These are phyloP conservation scores for Jamesozyma gamospora DNA, from an alignment of 805 yeast genomes.

Conservation along the genomic window DNA sequence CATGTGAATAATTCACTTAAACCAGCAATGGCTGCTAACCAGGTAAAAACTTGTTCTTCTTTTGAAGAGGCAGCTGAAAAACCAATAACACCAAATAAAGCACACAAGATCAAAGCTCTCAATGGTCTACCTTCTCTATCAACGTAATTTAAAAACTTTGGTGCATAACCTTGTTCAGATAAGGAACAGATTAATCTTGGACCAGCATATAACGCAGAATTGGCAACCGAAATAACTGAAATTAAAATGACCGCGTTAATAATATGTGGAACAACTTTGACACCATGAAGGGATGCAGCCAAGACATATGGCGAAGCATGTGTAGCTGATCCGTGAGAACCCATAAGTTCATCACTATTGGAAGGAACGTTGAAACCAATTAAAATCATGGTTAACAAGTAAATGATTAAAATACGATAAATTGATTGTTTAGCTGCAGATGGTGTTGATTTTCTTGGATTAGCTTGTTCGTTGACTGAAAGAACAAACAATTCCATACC, in stretches of 20 bases:
- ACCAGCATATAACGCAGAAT: conserved; percentile 62
- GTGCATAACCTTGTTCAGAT: conserved; percentile 67
- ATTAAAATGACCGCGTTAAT: conserved; percentile 66
- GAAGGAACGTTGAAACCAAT: conserved; percentile 54
- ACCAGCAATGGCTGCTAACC: conserved; percentile 55
- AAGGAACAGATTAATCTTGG: conserved; percentile 62
- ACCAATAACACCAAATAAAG: conserved; percentile 47
- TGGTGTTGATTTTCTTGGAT: conserved; percentile 51
- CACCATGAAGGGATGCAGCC: conserved; percentile 53
- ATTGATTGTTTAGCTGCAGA: conserved; percentile 56
- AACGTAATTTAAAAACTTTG: conserved; percentile 41
- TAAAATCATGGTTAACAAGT: conserved; percentile 42
- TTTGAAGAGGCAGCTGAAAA: conserved; percentile 49
- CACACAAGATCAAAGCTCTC: conserved; percentile 41
- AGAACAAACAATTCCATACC: conserved; percentile 60
- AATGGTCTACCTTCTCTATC: conserved; percentile 55
- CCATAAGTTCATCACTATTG: conserved; percentile 40
- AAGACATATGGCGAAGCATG: conserved; percentile 68
- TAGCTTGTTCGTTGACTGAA: conserved; percentile 57
- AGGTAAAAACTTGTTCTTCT: conserved; percentile 45
- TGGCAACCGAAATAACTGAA: conserved; percentile 68
- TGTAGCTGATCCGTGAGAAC: conserved; percentile 41
- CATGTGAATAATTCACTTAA: conserved; percentile 51
- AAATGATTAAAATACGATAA: conserved; percentile 53
- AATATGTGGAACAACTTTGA: conserved; percentile 57